Evolutionary conservation across 1,284 basidiomycete genomes (phyloP), one percentile per base, ranked within the genome.

Genomic region (Austropuccinia psidii): DNA sequence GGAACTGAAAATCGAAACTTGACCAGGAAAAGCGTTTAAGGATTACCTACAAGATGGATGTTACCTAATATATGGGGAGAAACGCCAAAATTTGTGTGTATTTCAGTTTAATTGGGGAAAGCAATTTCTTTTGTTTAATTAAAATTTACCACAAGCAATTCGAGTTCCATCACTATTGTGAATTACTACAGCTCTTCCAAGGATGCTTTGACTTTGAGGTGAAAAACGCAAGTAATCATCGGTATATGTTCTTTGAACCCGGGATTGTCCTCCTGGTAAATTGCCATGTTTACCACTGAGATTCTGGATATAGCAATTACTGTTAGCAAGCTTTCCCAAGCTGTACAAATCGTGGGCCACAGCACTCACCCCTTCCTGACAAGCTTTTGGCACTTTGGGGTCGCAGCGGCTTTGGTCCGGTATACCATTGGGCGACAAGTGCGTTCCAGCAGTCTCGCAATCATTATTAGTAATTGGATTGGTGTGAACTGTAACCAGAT

Each of bases 131-230:
- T n/a, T n/a, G n/a, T n/a, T n/a, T n/a, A n/a, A n/a, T n/a, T n/a
- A n/a, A 15, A n/a, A 50, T 41, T 31, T 33, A 69, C 66, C 66
- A 69, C 66, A 69, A 24, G 66, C 66, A n/a, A 69, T 39, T 1
- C 66, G 66, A 35, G 19, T 41, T 31, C 66, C 66, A 19, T 69
- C 43, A 21, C n/a, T 31, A 52, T 47, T 54, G 35, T 69, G 66
- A 47, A 69, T 41, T 1, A 69, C 66, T 15, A 69, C 17, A 31
- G 52, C 54, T 1, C 66, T 50, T 8, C 66, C 66, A 31, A 69
- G 29, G n/a, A 69, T 69, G 17, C 66, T 52, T 33, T 49, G 13
- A 55, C 57, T 41, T 11, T 41, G 39, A 29, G 66, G 31, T 21
- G 19, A 21, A n/a, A 69, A 57, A 35, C 57, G 52, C 2, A 69